These are phyloP conservation scores for Diplocarpon rosae DNA, from an alignment of 2,329 filamentous ascomycete genomes.

Conservation along the genomic window DNA sequence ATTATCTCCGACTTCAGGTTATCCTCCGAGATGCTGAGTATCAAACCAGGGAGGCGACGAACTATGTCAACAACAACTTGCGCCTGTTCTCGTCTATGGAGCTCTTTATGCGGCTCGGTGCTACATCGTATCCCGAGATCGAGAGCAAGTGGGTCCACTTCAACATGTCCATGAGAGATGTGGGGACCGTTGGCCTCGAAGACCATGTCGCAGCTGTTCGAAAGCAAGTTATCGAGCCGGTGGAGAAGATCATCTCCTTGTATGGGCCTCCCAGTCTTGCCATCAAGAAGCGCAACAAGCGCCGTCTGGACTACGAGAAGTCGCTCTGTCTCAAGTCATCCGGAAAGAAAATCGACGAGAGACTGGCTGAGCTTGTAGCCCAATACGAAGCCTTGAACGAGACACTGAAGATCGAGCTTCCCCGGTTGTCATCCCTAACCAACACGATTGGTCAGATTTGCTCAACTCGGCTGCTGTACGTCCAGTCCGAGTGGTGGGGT, in stretches of 20 bases:
- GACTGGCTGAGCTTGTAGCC: slow-evolving; percentile 72
- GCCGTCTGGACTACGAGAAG: slow-evolving; percentile 79
- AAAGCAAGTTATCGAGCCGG: slow-evolving; percentile 75
- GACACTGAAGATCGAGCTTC: slow-evolving; percentile 84
- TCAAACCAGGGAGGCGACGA: slow-evolving; percentile 71
- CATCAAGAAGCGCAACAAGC: slow-evolving; percentile 91
- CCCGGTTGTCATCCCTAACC: slow-evolving; percentile 70
- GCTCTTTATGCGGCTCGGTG: slow-evolving; percentile 66
- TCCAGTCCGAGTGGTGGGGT: slow-evolving; percentile 73
- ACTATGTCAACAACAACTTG: slow-evolving; percentile 72
- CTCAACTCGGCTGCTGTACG: slow-evolving; percentile 70
- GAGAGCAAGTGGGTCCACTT: slow-evolving; percentile 94
- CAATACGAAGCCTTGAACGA: slow-evolving; percentile 80
- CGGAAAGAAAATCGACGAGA: slow-evolving; percentile 80
- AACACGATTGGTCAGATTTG: slow-evolving; percentile 76
- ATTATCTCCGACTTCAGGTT: slow-evolving; percentile 85
- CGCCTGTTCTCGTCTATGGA: slow-evolving; percentile 75
- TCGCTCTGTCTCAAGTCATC: slow-evolving; percentile 65
- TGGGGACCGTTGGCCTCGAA: slow-evolving; percentile 71
- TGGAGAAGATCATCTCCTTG: slow-evolving; percentile 65
- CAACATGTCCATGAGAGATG: slow-evolving; percentile 75
- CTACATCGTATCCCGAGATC: slow-evolving; percentile 67
- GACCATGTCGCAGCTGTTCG: slow-evolving; percentile 65
- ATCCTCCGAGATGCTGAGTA: slow-evolving; percentile 81
- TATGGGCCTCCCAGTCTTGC: slow-evolving; percentile 77